Evolutionary conservation across 2,329 filamentous ascomycete genomes (phyloP).

Genomic region (Chaetomium strumarium): DNA sequence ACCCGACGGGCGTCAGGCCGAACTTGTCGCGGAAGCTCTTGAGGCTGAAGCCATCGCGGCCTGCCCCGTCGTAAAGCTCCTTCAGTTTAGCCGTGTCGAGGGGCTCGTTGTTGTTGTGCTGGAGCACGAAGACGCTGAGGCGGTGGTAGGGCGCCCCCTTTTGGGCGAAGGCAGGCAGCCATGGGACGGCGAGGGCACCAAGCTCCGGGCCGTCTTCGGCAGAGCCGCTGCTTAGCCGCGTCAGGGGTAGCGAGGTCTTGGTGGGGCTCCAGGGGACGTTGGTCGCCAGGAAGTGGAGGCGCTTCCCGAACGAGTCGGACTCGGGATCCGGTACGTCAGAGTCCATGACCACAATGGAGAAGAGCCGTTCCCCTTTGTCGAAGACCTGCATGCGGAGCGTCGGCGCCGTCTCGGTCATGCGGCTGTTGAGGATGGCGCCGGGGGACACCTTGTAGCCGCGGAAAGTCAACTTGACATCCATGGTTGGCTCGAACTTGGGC

Average conservation of each 20-base stretch:
- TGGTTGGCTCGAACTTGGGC: constrained; percentile 67
- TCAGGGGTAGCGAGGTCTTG: constrained; percentile 58
- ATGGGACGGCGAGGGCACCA: constrained; percentile 65
- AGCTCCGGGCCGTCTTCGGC: neutral
- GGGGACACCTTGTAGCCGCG: constrained; percentile 62
- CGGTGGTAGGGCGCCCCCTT: constrained; percentile 91
- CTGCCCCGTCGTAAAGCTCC: constrained; percentile 38
- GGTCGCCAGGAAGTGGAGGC: constrained; percentile 81
- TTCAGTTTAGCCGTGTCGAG: constrained; percentile 55
- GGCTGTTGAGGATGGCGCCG: constrained; percentile 71
- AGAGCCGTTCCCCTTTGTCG: constrained; percentile 70
- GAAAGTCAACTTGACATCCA: constrained; percentile 80
- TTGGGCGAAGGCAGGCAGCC: constrained; percentile 80
- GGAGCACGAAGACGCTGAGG: constrained; percentile 73
- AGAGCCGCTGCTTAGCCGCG: constrained; percentile 48
- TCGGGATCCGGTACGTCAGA: constrained; percentile 80
- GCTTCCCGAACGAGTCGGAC: constrained; percentile 67
- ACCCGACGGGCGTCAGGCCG: constrained; percentile 66
- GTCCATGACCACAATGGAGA: constrained; percentile 82
- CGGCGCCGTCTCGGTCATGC: constrained; percentile 66
- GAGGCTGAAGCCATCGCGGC: constrained; percentile 65
- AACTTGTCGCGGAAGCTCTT: constrained; percentile 69
- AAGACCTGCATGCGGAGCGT: constrained; percentile 81
- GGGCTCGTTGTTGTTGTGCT: constrained; percentile 61
- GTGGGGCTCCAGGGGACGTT: constrained; percentile 50